A percentile compares a stretch with the other conserved stretches of the same genome.
Evolutionary conservation across 805 yeast species (phyloP).

Genomic region (Pichia kluyveri): DNA sequence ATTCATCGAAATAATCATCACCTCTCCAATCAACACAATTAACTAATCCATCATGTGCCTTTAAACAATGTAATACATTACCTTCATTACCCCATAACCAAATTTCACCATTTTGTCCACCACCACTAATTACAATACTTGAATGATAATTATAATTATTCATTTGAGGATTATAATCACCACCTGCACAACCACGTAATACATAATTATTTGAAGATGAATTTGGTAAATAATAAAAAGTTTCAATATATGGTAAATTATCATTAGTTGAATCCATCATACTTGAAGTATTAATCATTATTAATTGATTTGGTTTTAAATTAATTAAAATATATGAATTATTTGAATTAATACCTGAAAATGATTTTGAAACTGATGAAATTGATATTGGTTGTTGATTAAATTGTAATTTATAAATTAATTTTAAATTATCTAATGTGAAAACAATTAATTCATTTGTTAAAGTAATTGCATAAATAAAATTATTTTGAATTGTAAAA

Average conservation of each 20-base stretch:
- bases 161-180: not conserved
- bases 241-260: conserved; percentile 9
- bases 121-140: conserved; percentile 10
- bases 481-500: conserved; percentile 7
- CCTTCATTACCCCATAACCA: conserved; percentile 13
- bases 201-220: conserved; percentile 8
- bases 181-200: conserved; percentile 12
- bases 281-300: conserved; percentile 7
- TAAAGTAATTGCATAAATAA: conserved; percentile 9
- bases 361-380: conserved; percentile 3
- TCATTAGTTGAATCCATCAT: not conserved
- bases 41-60: conserved; percentile 9
- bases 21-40: conserved; percentile 11
- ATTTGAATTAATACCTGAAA: not conserved
- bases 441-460: conserved; percentile 8
- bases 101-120: conserved; percentile 8
- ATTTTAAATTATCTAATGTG: conserved; percentile 7
- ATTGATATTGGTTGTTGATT: conserved; percentile 9
- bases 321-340: conserved; percentile 7
- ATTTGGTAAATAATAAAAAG: conserved; percentile 8
- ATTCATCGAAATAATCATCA: conserved; percentile 1
- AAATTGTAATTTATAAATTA: conserved; percentile 4
- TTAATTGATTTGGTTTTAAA: conserved; percentile 8
- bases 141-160: not conserved
- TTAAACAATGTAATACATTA: conserved; percentile 7